Conservation (phyloP, 23 red algal genomes). For the Gracilaria gracilis region DNA sequence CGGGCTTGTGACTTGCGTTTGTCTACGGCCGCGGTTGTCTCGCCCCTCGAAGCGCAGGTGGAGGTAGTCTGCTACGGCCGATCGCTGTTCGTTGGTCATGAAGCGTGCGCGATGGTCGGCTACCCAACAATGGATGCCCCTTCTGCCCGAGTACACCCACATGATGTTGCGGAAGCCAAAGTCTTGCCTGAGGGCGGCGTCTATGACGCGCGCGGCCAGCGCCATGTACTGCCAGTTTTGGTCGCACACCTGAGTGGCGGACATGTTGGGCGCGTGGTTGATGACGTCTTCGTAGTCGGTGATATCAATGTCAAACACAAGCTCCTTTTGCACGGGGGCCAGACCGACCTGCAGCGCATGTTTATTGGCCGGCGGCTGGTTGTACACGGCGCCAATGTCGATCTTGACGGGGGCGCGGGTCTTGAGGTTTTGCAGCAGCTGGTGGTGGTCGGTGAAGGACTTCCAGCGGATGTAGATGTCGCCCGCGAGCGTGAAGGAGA, state of each 20-base stretch:
- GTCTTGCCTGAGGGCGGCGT: slow-evolving; percentile 81
- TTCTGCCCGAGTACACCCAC: slow-evolving; percentile 95
- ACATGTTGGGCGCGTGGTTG: slow-evolving; percentile 2
- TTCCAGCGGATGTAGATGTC: slow-evolving; percentile 87
- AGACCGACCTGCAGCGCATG: slow-evolving; percentile 48
- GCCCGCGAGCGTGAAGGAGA: slow-evolving; percentile 80
- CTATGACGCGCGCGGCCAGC: slow-evolving; percentile 75
- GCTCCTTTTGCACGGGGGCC: slow-evolving; percentile 77
- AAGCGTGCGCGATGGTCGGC: slow-evolving; percentile 83
- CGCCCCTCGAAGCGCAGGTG: slow-evolving; percentile 64
- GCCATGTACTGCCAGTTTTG: slow-evolving; percentile 90
- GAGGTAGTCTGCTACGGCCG: slow-evolving; percentile 84
- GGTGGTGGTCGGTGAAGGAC: slow-evolving; percentile 67
- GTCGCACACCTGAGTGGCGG: slow-evolving; percentile 71
- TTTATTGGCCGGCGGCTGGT: slow-evolving; percentile 53
- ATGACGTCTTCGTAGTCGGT: slow-evolving; percentile 90
- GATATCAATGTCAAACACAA: slow-evolving; percentile 98
- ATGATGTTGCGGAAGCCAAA: slow-evolving; percentile 91
- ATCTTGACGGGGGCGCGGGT: slow-evolving; percentile 77
- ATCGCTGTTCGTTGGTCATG: slow-evolving; percentile 88
- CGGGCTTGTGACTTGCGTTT: slow-evolving; percentile 52
- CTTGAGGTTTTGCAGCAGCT: slow-evolving; percentile 40
- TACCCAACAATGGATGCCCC: slow-evolving; percentile 97
- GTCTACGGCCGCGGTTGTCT: slow-evolving; percentile 10
- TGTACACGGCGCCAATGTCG: slow-evolving; percentile 94